phyloP scores from a whole-genome alignment of 2,329 filamentous ascomycete species.

The Tolypocladium pustulatum region DNA sequence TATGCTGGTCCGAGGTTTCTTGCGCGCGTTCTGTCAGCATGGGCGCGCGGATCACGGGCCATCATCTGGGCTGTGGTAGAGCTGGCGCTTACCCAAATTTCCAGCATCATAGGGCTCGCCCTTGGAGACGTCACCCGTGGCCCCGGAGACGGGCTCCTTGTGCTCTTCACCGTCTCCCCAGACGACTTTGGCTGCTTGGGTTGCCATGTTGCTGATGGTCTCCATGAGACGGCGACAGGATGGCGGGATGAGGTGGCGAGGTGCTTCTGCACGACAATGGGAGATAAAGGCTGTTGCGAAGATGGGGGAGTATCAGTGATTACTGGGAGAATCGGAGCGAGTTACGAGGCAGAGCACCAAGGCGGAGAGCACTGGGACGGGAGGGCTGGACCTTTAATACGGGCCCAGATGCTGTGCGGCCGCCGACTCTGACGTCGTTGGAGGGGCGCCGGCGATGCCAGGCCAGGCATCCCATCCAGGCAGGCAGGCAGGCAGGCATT shows the following conservation, averaged over 20 bases:
- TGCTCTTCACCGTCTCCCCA: conserved; percentile 30
- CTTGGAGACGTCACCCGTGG: conserved; percentile 53
- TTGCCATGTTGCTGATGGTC: conserved; percentile 45
- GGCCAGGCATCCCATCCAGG: neutral
- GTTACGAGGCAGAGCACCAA: neutral
- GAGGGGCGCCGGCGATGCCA: neutral
- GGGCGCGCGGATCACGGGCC: too few relatives aligned
- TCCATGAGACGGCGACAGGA: conserved; percentile 39
- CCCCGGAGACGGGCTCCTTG: conserved; percentile 62
- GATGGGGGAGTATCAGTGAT: neutral
- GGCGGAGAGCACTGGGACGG: neutral
- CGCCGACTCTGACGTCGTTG: neutral
- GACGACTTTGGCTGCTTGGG: conserved; percentile 28
- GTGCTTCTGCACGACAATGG: neutral
- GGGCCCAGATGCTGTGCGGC: neutral
- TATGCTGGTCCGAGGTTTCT: conserved; percentile 4
- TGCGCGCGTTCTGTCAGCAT: neutral
- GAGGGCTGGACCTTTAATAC: neutral
- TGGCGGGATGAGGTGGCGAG: neutral
- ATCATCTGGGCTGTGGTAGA: too few relatives aligned
- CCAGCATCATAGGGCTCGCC: conserved; percentile 72
- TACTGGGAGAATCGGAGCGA: neutral
- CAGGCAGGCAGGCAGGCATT: too few relatives aligned
- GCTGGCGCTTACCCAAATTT: conserved; percentile 44
- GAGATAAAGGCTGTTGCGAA: neutral